Percentiles rank a stretch among this genome's conserved stretches.
Evolutionary conservation across 1,284 basidiomycete species (phyloP).

Genomic region (Leccinum fallax): DNA sequence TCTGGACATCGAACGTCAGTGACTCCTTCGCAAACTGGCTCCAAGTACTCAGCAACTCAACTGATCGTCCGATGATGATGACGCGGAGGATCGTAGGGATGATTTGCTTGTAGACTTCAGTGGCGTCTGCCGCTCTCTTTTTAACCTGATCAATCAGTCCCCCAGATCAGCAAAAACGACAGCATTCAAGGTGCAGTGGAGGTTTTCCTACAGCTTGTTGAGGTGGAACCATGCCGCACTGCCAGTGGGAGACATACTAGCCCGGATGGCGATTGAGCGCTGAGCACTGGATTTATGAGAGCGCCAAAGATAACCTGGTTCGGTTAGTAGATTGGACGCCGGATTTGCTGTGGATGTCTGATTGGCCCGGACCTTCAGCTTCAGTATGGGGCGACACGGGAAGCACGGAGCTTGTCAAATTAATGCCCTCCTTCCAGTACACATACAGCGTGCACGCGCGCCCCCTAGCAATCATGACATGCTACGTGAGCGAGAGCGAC

Average conservation of each 20-base stretch:
- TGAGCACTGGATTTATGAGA: not conserved
- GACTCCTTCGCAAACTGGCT: not conserved
- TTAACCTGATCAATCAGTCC: not conserved
- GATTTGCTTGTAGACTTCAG: not conserved
- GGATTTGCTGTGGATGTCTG: not conserved
- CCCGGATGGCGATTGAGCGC: not conserved
- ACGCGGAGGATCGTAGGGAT: not conserved
- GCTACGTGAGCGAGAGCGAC: too few species aligned
- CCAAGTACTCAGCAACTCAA: slow-evolving; percentile 12
- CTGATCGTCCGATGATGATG: slow-evolving; percentile 3
- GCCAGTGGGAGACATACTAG: not conserved
- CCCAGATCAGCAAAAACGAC: not conserved
- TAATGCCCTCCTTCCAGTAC: too few species aligned
- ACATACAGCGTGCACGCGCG: too few species aligned
- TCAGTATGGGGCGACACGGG: too few species aligned
- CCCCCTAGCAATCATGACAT: too few species aligned
- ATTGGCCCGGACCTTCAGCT: not conserved
- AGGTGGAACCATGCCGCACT: slow-evolving; percentile 1
- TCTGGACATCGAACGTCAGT: slow-evolving; percentile 9
- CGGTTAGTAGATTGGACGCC: not conserved
- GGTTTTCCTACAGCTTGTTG: slow-evolving; percentile 12
- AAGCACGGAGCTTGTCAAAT: too few species aligned
- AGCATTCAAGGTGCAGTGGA: not conserved
- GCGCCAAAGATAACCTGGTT: not conserved
- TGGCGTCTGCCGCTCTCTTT: not conserved